Evolutionary conservation across 257 asterid species (phyloP).

Genomic region (Cinchona pubescens): DNA sequence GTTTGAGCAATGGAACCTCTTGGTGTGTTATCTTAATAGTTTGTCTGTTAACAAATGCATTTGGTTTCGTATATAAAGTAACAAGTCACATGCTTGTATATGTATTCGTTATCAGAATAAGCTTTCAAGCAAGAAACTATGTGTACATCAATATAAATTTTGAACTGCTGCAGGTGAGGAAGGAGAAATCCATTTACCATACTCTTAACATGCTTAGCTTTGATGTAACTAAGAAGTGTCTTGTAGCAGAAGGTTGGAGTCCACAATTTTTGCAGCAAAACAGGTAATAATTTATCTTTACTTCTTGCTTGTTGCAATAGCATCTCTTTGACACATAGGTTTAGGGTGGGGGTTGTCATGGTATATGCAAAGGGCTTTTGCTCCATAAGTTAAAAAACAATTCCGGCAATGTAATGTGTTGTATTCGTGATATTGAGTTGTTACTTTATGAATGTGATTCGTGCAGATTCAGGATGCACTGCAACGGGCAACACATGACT

Average conservation of each 20-base stretch:
- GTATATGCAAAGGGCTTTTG: neutral
- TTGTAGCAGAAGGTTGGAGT: conserved; percentile 99
- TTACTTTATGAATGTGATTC: conserved; percentile 11
- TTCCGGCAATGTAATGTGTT: neutral
- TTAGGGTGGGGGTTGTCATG: neutral
- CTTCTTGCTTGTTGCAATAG: conserved; percentile 7
- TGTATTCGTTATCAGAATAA: neutral
- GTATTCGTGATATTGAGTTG: neutral
- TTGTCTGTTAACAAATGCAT: neutral
- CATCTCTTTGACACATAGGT: neutral
- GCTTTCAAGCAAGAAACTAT: neutral
- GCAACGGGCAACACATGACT: conserved; percentile 69
- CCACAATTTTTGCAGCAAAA: conserved; percentile 83
- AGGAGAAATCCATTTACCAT: conserved; percentile 91
- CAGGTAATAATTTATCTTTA: conserved; percentile 47
- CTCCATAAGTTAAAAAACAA: neutral
- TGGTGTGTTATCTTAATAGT: conserved; percentile 46
- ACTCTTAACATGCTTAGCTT: conserved; percentile 98
- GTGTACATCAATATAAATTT: neutral
- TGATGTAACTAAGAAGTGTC: conserved; percentile 94
- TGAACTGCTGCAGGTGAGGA: conserved; percentile 58
- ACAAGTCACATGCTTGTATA: neutral
- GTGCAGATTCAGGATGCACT: conserved; percentile 82
- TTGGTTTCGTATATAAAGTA: neutral
- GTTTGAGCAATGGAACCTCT: conserved; percentile 78